phyloP scores from a whole-genome alignment of 1,284 basidiomycete genomes.

The Puccinia hordei region DNA sequence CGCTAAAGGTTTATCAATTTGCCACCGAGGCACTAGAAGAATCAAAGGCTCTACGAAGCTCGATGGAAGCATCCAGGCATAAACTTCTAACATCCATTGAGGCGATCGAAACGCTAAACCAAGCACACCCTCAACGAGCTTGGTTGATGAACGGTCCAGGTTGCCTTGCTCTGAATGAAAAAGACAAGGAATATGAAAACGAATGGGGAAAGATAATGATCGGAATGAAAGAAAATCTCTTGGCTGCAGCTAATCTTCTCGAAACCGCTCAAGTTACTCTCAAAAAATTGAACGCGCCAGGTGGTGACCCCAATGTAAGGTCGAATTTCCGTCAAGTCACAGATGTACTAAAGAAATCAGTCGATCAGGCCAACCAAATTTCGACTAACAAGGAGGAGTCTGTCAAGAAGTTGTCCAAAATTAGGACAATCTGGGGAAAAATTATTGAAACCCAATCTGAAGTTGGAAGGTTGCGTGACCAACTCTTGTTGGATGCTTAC shows the following conservation, averaged over 20 bases:
- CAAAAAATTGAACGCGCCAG: conserved; percentile 23
- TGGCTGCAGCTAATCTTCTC: background rate
- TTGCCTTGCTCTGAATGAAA: background rate
- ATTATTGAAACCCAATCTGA: conserved; percentile 5
- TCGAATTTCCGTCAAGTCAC: conserved; percentile 4
- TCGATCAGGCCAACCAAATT: conserved; percentile 27
- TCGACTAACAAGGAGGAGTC: conserved; percentile 10
- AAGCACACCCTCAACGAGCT: conserved; percentile 20
- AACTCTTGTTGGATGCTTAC: conserved; percentile 18
- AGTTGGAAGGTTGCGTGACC: conserved; percentile 12
- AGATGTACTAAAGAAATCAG: conserved; percentile 17
- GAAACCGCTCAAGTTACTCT: conserved; percentile 5
- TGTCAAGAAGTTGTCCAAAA: background rate
- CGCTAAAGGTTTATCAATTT: conserved; percentile 11
- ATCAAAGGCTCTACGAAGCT: conserved; percentile 4
- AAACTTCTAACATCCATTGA: conserved; percentile 18
- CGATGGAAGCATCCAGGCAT: conserved; percentile 22
- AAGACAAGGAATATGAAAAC: conserved; percentile 15
- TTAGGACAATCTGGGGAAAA: conserved; percentile 26
- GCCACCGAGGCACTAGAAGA: conserved; percentile 18
- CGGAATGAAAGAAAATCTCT: conserved; percentile 17
- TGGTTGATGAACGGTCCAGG: conserved; percentile 7
- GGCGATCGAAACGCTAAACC: conserved; percentile 13
- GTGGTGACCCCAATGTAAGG: conserved; percentile 27
- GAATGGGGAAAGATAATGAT: conserved; percentile 6